phyloP scores from a whole-genome alignment of 192 early-diverging fungal species.

The Mortierella hygrophila region DNA sequence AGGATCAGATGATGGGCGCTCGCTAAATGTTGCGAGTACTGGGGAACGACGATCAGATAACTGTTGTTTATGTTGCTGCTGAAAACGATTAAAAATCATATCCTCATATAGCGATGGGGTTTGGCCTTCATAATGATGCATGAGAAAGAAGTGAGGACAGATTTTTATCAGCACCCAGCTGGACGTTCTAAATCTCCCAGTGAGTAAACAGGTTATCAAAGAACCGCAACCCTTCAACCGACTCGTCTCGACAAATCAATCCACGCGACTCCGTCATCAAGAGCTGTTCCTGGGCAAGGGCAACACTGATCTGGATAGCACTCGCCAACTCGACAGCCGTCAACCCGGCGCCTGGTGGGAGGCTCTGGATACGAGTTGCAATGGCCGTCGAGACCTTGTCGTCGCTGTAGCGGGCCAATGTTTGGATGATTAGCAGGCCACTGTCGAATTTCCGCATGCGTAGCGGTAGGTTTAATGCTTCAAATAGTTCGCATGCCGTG shows the following conservation, averaged over 20 bases:
- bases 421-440: slow-evolving; percentile 85
- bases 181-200: slow-evolving; percentile 33
- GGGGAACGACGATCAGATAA: background rate
- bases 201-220: slow-evolving; percentile 76
- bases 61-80: background rate
- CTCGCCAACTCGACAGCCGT: slow-evolving; percentile 80
- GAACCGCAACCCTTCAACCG: slow-evolving; percentile 85
- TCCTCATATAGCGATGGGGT: no score
- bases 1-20: slow-evolving; percentile 50
- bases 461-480: slow-evolving; percentile 75
- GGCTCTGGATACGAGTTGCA: slow-evolving; percentile 25
- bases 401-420: slow-evolving; percentile 67
- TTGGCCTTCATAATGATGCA: no score
- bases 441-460: slow-evolving; percentile 82
- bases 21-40: slow-evolving; percentile 5
- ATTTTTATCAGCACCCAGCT: background rate
- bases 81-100: background rate
- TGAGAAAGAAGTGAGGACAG: background rate
- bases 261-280: slow-evolving; percentile 84
- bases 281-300: slow-evolving; percentile 77
- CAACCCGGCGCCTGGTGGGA: slow-evolving; percentile 61
- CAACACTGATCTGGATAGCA: slow-evolving; percentile 69
- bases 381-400: slow-evolving; percentile 75
- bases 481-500: slow-evolving; percentile 80
- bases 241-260: slow-evolving; percentile 90